Evolutionary conservation across 345 rosid genomes (phyloP).

Genomic region (Hirschfeldia incana): DNA sequence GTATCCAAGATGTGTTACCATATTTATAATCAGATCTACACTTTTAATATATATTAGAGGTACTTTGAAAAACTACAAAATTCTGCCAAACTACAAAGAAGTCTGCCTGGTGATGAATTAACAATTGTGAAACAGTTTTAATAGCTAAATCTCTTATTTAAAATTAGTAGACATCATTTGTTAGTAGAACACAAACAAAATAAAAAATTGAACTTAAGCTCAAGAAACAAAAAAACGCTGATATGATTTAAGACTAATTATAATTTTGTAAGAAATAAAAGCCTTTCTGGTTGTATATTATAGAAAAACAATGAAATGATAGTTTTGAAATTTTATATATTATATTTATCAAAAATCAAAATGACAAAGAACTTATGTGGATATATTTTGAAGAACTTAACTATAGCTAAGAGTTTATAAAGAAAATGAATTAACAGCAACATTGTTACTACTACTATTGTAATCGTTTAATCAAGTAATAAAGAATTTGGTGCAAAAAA

Average conservation of each 20-base stretch:
- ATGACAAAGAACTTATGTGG: background rate
- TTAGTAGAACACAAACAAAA: background rate
- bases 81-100: background rate
- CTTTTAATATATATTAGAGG: background rate
- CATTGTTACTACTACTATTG: too few relatives aligned
- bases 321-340: background rate
- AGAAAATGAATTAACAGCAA: background rate
- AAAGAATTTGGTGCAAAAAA: too few relatives aligned
- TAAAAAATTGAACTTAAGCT: too few relatives aligned
- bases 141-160: background rate
- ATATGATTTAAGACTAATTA: background rate
- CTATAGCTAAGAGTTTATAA: background rate
- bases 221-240: background rate
- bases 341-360: background rate
- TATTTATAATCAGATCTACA: too few relatives aligned
- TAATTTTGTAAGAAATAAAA: background rate
- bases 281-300: background rate
- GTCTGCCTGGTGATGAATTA: background rate
- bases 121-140: background rate
- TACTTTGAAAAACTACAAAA: background rate
- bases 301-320: background rate
- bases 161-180: background rate
- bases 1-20: too few relatives aligned
- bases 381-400: background rate
- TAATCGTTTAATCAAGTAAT: too few relatives aligned